Percentiles rank a stretch among this genome's conserved stretches.
Conservation (phyloP, 2,329 filamentous ascomycete genomes). For the Trichoderma guizhouense region DNA sequence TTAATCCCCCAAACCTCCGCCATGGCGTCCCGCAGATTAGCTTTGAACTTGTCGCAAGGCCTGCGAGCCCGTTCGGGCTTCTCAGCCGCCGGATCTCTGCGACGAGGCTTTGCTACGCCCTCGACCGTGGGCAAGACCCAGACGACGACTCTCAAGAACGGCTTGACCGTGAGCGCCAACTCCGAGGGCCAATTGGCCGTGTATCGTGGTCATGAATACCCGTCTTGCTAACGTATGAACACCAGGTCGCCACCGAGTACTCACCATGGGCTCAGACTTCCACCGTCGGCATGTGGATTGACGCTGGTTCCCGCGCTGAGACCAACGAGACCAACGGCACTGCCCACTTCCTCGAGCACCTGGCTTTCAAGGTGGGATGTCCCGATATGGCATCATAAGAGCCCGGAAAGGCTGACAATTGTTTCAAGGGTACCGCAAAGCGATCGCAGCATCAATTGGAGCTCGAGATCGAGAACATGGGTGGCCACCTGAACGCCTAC, state of each 20-base stretch:
- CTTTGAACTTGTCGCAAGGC: slow-evolving; percentile 87
- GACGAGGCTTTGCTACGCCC: slow-evolving; percentile 86
- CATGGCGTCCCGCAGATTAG: slow-evolving; percentile 97
- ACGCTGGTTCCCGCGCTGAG: slow-evolving; percentile 96
- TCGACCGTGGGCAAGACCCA: slow-evolving; percentile 80
- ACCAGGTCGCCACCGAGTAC: slow-evolving; percentile 93
- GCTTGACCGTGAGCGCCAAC: slow-evolving; percentile 72
- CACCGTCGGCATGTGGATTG: slow-evolving; percentile 98
- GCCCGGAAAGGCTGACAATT: slow-evolving; percentile 7
- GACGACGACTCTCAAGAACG: slow-evolving; percentile 95
- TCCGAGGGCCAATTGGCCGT: slow-evolving; percentile 38
- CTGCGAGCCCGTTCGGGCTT: slow-evolving; percentile 84
- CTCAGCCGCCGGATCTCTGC: slow-evolving; percentile 71
- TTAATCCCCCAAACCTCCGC: slow-evolving; percentile 50
- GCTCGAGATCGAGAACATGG: slow-evolving; percentile 99
- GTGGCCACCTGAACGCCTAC: slow-evolving; percentile 98
- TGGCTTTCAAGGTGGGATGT: slow-evolving; percentile 89
- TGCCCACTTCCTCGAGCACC: slow-evolving; percentile 98
- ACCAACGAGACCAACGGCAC: slow-evolving; percentile 98
- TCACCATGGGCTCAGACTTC: slow-evolving; percentile 98
- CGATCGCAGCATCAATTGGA: slow-evolving; percentile 96
- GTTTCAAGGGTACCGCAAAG: slow-evolving; percentile 76
- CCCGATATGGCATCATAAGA: neutral
- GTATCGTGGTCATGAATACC: slow-evolving; percentile 17
- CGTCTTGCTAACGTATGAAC: slow-evolving; percentile 28